phyloP scores from a whole-genome alignment of 805 yeast species.

The Blastobotrys peoriensis region DNA sequence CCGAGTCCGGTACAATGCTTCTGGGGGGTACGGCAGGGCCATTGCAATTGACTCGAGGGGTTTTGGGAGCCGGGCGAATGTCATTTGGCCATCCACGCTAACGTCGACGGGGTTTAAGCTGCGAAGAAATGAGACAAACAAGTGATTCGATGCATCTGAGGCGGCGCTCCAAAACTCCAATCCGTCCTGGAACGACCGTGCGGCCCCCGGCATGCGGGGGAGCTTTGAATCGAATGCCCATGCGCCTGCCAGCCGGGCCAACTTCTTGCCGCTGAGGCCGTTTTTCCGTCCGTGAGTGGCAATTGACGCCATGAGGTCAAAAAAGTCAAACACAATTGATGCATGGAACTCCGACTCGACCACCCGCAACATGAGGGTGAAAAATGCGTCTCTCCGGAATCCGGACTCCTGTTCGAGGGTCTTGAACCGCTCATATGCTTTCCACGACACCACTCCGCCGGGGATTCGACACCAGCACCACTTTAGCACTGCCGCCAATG shows the following conservation, averaged over 20 bases:
- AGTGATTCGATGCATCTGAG: constrained; percentile 79
- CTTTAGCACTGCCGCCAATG: constrained; percentile 67
- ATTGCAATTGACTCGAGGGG: constrained; percentile 44
- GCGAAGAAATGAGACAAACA: constrained; percentile 67
- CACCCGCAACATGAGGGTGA: constrained; percentile 79
- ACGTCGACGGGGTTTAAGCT: constrained; percentile 34
- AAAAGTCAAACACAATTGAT: constrained; percentile 79
- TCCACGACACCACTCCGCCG: constrained; percentile 80
- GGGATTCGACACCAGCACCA: constrained; percentile 82
- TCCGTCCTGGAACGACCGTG: constrained; percentile 58
- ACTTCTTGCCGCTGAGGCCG: constrained; percentile 71
- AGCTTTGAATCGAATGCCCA: constrained; percentile 64
- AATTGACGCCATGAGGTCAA: constrained; percentile 70
- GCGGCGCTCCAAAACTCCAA: constrained; percentile 71
- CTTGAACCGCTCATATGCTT: constrained; percentile 65
- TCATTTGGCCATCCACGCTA: neutral
- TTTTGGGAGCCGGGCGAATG: constrained; percentile 43
- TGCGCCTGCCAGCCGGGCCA: constrained; percentile 73
- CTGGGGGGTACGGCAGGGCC: constrained; percentile 67
- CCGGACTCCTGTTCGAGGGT: constrained; percentile 57
- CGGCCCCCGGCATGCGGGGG: constrained; percentile 10
- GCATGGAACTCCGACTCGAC: constrained; percentile 82
- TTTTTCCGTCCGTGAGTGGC: constrained; percentile 76
- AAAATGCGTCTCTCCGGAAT: constrained; percentile 66
- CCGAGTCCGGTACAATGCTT: constrained; percentile 36